phyloP scores from a whole-genome alignment of 2,329 filamentous ascomycete genomes.

The Phialophora macrospora region DNA sequence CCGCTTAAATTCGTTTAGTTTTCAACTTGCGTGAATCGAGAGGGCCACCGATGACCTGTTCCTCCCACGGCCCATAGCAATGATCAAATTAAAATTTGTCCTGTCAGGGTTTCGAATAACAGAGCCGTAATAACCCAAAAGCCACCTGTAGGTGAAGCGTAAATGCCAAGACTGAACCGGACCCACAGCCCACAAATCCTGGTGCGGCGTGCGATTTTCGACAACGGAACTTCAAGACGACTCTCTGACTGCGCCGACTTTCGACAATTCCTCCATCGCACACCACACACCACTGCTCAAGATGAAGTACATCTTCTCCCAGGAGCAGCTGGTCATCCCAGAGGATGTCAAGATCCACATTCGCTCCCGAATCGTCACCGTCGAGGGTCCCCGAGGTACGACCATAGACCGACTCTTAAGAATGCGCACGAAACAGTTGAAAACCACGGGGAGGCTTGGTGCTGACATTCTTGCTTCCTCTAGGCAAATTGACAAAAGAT shows the following conservation, averaged over 20 bases:
- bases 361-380: slow-evolving; percentile 94
- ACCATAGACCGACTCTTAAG: slow-evolving; percentile 44
- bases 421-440: background rate
- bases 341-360: slow-evolving; percentile 98
- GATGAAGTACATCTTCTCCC: slow-evolving; percentile 99
- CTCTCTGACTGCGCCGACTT: background rate
- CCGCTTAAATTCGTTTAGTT: background rate
- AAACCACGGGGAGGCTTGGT: background rate
- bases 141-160: background rate
- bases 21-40: background rate
- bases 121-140: background rate
- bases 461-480: slow-evolving; percentile 35
- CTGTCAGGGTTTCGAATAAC: background rate
- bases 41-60: background rate
- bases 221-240: slow-evolving; percentile 9
- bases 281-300: slow-evolving; percentile 61
- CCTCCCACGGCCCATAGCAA: background rate
- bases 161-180: background rate
- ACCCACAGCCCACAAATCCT: slow-evolving; percentile 2
- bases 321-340: slow-evolving; percentile 93
- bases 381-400: slow-evolving; percentile 88
- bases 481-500: slow-evolving; percentile 95
- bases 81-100: background rate
- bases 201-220: slow-evolving; percentile 2
- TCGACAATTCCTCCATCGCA: slow-evolving; percentile 31